A percentile compares a stretch with the other conserved stretches of the same genome.
Evolutionary conservation across 192 early-diverging fungal genomes (phyloP).

Genomic region (Coemansia sp.): DNA sequence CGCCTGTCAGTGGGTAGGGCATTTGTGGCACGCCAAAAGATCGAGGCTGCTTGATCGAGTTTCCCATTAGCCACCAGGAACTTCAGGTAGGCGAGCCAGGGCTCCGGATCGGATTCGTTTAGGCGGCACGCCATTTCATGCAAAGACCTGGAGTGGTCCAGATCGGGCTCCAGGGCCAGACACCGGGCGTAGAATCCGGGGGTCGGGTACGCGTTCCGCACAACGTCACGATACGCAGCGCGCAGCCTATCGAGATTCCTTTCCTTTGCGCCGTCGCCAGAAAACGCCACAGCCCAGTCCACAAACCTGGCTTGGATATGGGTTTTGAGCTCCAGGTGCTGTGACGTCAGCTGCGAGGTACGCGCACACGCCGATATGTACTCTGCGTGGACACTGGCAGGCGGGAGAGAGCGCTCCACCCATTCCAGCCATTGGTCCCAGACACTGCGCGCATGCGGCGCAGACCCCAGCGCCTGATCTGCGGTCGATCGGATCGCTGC

Average conservation of each 20-base stretch:
- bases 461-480: conserved; percentile 30
- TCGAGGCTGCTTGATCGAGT: conserved; percentile 15
- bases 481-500: conserved; percentile 34
- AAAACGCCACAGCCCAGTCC: conserved; percentile 53
- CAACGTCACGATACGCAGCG: conserved; percentile 49
- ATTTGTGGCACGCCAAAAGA: conserved; percentile 41
- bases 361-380: conserved; percentile 54
- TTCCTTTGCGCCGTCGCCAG: not conserved
- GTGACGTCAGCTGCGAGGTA: conserved; percentile 47
- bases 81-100: conserved; percentile 36
- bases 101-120: conserved; percentile 7
- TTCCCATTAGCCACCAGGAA: conserved; percentile 13
- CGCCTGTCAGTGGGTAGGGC: conserved; percentile 8
- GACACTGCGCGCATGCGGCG: conserved; percentile 39
- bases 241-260: conserved; percentile 52
- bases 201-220: conserved; percentile 60
- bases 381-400: conserved; percentile 47
- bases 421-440: conserved; percentile 45
- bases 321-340: conserved; percentile 52
- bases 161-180: conserved; percentile 57
- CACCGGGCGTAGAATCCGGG: conserved; percentile 61
- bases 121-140: conserved; percentile 40
- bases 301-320: conserved; percentile 57
- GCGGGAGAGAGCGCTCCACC: conserved; percentile 22
- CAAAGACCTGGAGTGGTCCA: conserved; percentile 9